A percentile compares a stretch with the other conserved stretches of the same genome.
These are phyloP conservation scores for Myrica gale DNA, from an alignment of 306 rosid species.

Conservation along the genomic window DNA sequence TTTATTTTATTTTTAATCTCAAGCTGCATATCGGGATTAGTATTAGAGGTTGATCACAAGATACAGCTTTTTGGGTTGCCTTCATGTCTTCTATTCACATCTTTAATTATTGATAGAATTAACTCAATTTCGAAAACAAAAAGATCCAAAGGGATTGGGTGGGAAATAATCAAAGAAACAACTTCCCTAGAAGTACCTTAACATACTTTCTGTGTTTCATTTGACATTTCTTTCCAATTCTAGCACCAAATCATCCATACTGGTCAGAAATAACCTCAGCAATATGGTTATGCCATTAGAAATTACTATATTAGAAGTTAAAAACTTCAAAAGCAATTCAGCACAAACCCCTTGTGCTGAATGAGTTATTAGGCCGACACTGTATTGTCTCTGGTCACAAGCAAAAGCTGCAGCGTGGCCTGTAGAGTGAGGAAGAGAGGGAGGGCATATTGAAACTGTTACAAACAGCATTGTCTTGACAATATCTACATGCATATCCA, in stretches of 20 bases:
- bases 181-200: no score
- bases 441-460: not conserved
- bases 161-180: no score
- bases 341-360: conserved; percentile 60
- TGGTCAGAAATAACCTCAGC: not conserved
- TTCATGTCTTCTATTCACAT: not conserved
- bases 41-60: not conserved
- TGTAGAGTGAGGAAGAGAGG: conserved; percentile 25
- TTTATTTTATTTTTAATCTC: no score
- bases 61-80: not conserved
- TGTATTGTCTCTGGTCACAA: conserved; percentile 55
- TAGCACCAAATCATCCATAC: not conserved
- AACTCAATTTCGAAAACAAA: not conserved
- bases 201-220: not conserved
- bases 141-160: no score
- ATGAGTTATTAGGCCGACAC: conserved; percentile 60
- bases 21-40: no score
- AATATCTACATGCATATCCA: not conserved
- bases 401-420: conserved; percentile 82
- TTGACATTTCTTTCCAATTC: not conserved
- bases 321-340: conserved; percentile 7
- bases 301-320: not conserved
- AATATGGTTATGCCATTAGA: not conserved
- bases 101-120: not conserved
- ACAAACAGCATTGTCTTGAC: not conserved